Evolutionary conservation across 1,139 yeast species (phyloP).

Genomic region (Suhomyces ambrosiae): DNA sequence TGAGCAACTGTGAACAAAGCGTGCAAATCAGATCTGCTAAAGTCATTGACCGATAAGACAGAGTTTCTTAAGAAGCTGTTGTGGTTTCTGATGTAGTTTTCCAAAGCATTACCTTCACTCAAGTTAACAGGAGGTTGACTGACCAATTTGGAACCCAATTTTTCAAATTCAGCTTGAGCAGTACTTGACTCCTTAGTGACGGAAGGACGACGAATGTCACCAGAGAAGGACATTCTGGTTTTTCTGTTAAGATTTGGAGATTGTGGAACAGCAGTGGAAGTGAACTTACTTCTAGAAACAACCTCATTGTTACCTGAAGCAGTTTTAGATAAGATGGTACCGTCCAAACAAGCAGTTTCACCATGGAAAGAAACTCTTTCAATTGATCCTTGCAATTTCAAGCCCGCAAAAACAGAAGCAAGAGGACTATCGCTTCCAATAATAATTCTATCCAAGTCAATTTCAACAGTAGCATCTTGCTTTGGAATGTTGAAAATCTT

Average conservation of each 20-base stretch:
- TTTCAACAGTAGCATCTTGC: constrained; percentile 75
- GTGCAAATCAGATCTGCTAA: constrained; percentile 86
- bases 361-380: constrained; percentile 83
- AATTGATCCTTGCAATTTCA: constrained; percentile 71
- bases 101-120: constrained; percentile 76
- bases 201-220: constrained; percentile 48
- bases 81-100: constrained; percentile 72
- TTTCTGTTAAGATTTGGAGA: constrained; percentile 48
- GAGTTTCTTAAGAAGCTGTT: constrained; percentile 90
- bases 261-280: constrained; percentile 41
- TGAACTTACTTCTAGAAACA: constrained; percentile 43
- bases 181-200: constrained; percentile 34
- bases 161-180: constrained; percentile 51
- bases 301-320: constrained; percentile 64
- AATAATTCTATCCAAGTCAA: constrained; percentile 74
- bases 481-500: constrained; percentile 81
- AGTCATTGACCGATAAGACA: constrained; percentile 84
- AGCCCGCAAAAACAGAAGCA: constrained; percentile 30
- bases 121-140: constrained; percentile 71
- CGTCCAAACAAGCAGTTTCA: constrained; percentile 84
- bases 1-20: constrained; percentile 94
- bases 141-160: constrained; percentile 69
- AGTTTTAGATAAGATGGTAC: constrained; percentile 58
- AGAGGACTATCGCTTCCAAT: constrained; percentile 44
- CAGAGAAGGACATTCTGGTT: constrained; percentile 50